Base-by-base conservation (phyloP, 768 basidiomycete species). In the Lentinus brumalis region DNA sequence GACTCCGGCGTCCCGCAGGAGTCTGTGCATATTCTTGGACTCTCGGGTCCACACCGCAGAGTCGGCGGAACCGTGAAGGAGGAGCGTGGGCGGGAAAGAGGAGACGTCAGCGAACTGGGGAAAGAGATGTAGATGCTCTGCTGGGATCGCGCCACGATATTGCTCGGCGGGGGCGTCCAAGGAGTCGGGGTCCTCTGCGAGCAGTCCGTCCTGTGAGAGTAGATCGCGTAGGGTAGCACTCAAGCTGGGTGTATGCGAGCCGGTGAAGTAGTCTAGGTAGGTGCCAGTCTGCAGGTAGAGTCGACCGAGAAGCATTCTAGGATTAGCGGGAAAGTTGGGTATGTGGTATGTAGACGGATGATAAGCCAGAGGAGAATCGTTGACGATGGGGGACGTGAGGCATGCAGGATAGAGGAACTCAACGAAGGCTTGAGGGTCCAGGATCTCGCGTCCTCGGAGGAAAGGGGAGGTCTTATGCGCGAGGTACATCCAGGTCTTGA, bases 261-360 rank as follows among this genome's bases (percentile, higher is more conserved):
- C 78, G 0, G 86, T 85, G 65, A 79, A 83, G 64, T 87, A 87
- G 70, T 89, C 87, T 1, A 88, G 65, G 47, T 75, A 82, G 3
- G 67, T 69, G 16, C 86, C 88, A 16, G 83, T 74, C 68, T 90
- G 88, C 21, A 86, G 73, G 60, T 84, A 87, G 10, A 88, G 72
- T 4, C 84, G 78, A 14, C 77, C 70, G 45, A 89, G 74, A 16
- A 80, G 74, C 85, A 85, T 86, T 45, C 87, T 82, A 5, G 83
- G 83, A 65, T 86, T 86, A 1, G 84, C 81, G 4, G 87, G 86
- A 64, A 79, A 84, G 14, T 85, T 84, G 0, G 86, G 85, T 2
- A 78, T 84, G 9, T 69, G 73, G 21, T 80, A 76, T 18, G 75
- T 75, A 6, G 69, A 59, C 0, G 80, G 76, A 64, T 82, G 76